A percentile compares a stretch with the other conserved stretches of the same genome.
Conservation (phyloP, 148 eudicot genomes). For the Nepenthes gracilis region DNA sequence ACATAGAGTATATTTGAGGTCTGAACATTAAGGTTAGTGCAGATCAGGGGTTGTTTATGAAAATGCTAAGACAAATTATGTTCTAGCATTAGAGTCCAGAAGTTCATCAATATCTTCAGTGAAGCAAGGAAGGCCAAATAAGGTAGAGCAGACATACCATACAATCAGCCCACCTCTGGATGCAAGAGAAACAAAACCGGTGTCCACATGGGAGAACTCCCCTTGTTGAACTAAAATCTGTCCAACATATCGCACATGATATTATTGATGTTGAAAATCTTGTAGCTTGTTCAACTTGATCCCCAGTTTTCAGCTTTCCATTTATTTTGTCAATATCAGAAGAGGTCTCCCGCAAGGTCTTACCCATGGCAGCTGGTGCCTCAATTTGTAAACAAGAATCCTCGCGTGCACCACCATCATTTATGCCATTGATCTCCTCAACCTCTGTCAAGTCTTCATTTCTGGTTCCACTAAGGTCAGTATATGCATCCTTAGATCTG, state of each 20-base stretch:
- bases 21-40: no score
- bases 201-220: slow-evolving; percentile 92
- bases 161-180: slow-evolving; percentile 79
- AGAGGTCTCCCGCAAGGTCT: slow-evolving; percentile 11
- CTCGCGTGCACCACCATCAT: slow-evolving; percentile 7
- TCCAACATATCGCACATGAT: slow-evolving; percentile 91
- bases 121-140: neutral
- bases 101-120: no score
- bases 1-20: no score
- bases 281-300: slow-evolving; percentile 10
- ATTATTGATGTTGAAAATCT: slow-evolving; percentile 24
- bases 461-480: slow-evolving; percentile 9
- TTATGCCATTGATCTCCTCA: slow-evolving; percentile 10
- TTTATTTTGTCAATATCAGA: slow-evolving; percentile 10
- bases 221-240: slow-evolving; percentile 66
- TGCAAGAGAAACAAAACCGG: slow-evolving; percentile 89
- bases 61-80: no score
- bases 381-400: slow-evolving; percentile 8
- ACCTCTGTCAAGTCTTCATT: slow-evolving; percentile 10
- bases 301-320: slow-evolving; percentile 4
- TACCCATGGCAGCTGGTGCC: slow-evolving; percentile 9
- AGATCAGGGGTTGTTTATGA: no score
- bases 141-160: slow-evolving; percentile 34
- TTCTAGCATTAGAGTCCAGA: no score
- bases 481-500: slow-evolving; percentile 10